Evolutionary conservation across 2,329 filamentous ascomycete genomes (phyloP), one percentile per base, ranked within the genome.

Genomic region (Arthrinium phaeospermum): DNA sequence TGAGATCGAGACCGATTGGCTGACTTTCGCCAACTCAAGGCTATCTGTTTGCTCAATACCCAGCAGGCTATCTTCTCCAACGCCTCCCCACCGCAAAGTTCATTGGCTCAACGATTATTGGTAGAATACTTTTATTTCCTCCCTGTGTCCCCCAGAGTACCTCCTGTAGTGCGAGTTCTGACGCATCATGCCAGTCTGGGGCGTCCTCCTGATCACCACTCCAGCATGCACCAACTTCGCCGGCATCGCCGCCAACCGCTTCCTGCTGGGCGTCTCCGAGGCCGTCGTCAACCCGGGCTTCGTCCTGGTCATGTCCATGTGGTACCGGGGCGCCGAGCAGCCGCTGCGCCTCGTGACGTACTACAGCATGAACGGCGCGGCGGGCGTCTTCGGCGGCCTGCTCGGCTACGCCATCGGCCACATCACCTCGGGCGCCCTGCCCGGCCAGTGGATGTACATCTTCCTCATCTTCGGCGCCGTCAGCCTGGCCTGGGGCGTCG

Each of bases 331-430:
- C 5, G 77, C 80, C 2, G 86, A 88, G 76, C 86, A 88, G 75
- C 85, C 86, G 0, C 78, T 90, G 5, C 85, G 88, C 0, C 82
- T 89, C 7, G 87, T 87, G 68, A 81, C 85, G 0, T 91, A 88
- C 79, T 90, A 90, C 75, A 86, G 86, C 73, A 88, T 86, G 1
- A 90, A 91, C 74, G 89, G 89, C 2, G 83, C 91, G 19, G 89
- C 88, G 2, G 89, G 88, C 16, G 90, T 90, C 85, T 88, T 91
- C 71, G 89, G 89, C n/a, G 88, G 85, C 0, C 78, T 90, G 0
- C 84, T 90, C 8, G 87, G 87, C 0, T 91, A 90, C 74, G 89
- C 87, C 4, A 84, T 91, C 13, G 90, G 89, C 1, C 88, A 91
- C 76, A 91, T 91, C 75, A 85, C 81, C 4, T 77, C 77, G 1